Percentiles rank a stretch among this genome's conserved stretches.
Evolutionary conservation across 257 asterid species (phyloP).

Genomic region (Solanum pinnatisectum): DNA sequence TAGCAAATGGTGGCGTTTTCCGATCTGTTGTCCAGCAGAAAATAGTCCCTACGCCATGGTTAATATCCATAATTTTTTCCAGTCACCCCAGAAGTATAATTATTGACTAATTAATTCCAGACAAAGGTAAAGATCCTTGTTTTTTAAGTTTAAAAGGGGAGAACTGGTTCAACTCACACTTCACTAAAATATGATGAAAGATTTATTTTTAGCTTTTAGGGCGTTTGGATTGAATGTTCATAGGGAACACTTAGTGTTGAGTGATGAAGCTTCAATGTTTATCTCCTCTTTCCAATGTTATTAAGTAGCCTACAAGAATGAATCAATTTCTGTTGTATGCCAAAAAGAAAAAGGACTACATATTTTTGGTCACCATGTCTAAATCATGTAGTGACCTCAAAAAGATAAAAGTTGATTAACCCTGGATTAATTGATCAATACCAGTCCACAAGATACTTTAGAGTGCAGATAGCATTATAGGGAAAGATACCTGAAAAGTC

Average conservation of each 20-base stretch:
- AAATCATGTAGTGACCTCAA: not conserved
- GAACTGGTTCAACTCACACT: not conserved
- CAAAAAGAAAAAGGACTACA: not conserved
- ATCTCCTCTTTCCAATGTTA: not conserved
- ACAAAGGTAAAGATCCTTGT: not conserved
- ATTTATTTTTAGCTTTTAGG: not conserved
- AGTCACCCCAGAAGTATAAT: not conserved
- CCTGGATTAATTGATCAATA: not conserved
- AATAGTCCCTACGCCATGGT: not conserved
- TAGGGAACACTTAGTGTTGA: not conserved
- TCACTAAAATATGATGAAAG: not conserved
- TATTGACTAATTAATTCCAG: not conserved
- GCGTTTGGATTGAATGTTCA: not conserved
- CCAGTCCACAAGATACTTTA: not conserved
- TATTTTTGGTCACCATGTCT: not conserved
- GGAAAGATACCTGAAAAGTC: slow-evolving; percentile 70
- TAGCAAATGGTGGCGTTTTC: not conserved
- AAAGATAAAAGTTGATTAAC: not conserved
- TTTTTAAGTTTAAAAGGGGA: not conserved
- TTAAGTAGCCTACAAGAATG: not conserved
- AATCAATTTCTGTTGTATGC: not conserved
- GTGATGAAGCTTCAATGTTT: not conserved
- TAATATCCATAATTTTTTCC: not conserved
- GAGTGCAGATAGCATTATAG: not conserved
- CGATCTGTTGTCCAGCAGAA: not conserved